A percentile compares a stretch with the other conserved stretches of the same genome.
phyloP scores from a whole-genome alignment of 371 early-diverging fungal species.

The Rhizopus sp. region DNA sequence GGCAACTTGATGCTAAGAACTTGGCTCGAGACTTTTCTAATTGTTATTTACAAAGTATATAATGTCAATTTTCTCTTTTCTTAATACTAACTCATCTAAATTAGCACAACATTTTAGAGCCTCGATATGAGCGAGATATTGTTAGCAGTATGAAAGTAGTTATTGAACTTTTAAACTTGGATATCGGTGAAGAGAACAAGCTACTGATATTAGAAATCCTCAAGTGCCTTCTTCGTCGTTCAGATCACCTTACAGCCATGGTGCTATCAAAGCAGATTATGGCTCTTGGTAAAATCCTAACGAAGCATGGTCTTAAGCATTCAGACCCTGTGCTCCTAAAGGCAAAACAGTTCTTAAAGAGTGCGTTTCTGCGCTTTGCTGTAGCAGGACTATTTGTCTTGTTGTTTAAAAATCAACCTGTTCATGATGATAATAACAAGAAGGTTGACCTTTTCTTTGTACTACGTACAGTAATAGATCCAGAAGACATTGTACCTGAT shows the following conservation, averaged over 20 bases:
- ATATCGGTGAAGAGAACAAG: constrained; percentile 65
- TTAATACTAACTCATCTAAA: background rate
- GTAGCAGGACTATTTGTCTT: constrained; percentile 64
- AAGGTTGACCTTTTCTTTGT: constrained; percentile 63
- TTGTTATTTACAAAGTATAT: constrained; percentile 62
- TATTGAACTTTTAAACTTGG: constrained; percentile 45
- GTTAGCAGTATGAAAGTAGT: constrained; percentile 52
- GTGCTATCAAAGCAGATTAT: constrained; percentile 62
- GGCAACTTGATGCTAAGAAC: constrained; percentile 52
- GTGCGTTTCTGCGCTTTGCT: constrained; percentile 61
- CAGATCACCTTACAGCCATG: constrained; percentile 63
- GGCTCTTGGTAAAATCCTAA: constrained; percentile 60
- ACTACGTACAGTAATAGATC: constrained; percentile 55
- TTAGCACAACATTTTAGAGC: constrained; percentile 53
- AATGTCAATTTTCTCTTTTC: background rate
- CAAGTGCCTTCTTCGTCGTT: constrained; percentile 54
- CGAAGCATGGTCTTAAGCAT: constrained; percentile 41
- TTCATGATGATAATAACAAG: constrained; percentile 37
- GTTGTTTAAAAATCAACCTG: constrained; percentile 62
- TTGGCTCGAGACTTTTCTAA: constrained; percentile 60
- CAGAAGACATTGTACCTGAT: constrained; percentile 56
- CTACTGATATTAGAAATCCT: constrained; percentile 57
- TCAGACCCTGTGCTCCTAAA: constrained; percentile 58
- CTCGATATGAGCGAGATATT: constrained; percentile 40
- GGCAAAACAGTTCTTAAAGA: constrained; percentile 58